Base-by-base conservation (phyloP, 345 rosid genomes). In the Salix brachista region DNA sequence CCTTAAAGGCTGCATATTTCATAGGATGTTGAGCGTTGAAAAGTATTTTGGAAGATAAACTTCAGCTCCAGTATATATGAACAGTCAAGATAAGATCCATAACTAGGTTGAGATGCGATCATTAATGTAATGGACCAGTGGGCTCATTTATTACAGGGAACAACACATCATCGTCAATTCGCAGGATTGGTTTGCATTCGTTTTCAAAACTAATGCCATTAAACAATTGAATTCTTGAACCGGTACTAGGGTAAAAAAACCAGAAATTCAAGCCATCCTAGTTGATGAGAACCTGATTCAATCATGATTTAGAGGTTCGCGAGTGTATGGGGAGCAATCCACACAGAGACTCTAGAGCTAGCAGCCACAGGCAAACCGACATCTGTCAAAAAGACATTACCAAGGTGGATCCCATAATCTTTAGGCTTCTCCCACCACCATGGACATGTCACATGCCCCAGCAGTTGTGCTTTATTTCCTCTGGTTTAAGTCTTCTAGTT, bases 331-430 rank as follows among this genome's bases (percentile, higher is more conserved):
- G 28, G 12, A 60, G 18, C 21, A 25, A 11, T 14, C 8, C 14
- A 62, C 18, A 18, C 60, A 64, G 37, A 48, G 10, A 4, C 3
- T 60, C 25, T 17, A 18, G 25, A 10, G 25, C n/a, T 65, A 34
- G 25, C 30, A n/a, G 23, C 67, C 60, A 67, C n/a, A 67, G 23
- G 18, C 23, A 18, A 14, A 44, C 52, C 18, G 61, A 44, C 46
- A 60, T 56, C 17, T 3, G 79, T 4, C 56, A 7, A 10, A 7
- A 44, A 8, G 26, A 70, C 64, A 62, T 70, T 70, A 58, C 54
- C 71, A 19, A 42, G 34, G 74, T 69, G 79, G 79, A 69, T 76
- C 52, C 80, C 80, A 41, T 16, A 41, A 44, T 11, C 56, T 19
- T 67, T 41, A 36, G 32, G 71, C 61, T 18, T 21, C 28, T 65